Base-by-base conservation (phyloP, 768 basidiomycete species). In the Naganishia vaughanmartiniae region DNA sequence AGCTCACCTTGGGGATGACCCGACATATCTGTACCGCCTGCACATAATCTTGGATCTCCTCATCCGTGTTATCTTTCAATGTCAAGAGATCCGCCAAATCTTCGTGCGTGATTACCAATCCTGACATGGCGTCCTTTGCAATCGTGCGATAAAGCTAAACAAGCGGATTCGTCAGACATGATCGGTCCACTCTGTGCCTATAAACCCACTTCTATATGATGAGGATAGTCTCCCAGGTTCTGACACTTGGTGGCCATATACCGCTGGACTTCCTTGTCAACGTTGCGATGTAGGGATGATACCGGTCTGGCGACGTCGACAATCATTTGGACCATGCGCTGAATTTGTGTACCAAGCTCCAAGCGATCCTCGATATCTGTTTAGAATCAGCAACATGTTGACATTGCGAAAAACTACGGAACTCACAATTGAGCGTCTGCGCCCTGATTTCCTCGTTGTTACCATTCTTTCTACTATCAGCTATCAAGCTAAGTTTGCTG, bases 41-140 rank as follows among this genome's bases (percentile, higher is more conserved):
- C 4, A 69, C 46, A 60, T 69, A 69, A 45, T 69, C 68, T 26
- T 48, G 21, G 3, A 60, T 57, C 28, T 57, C 56, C 7, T 53
- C 68, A 19, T 57, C 56, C 30, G n/a, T 28, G 42, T 69, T 69
- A 30, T 69, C 68, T 31, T 69, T 69, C 21, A 69, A 45, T 21
- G 68, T 60, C 30, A 55, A 53, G 28, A 69, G 68, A 31, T 69
- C 68, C 19, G 57, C 42, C 28, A 69, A 21, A 34, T 69, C 57
- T 46, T 69, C 68, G n/a, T 46, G 42, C 15, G 28, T 46, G 10
- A 69, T 46, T 3, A 55, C 55, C 42, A 58, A 12, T 26, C 60
- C 60, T 7, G 60, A 63, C 28, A 46, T 24, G 15, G 60, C 60
- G 42, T 63, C 28, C 33, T 42, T 63, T 17, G 60, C 60, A 46